phyloP scores from a whole-genome alignment of 2,329 filamentous ascomycete species.

The Calonectria pteridis region DNA sequence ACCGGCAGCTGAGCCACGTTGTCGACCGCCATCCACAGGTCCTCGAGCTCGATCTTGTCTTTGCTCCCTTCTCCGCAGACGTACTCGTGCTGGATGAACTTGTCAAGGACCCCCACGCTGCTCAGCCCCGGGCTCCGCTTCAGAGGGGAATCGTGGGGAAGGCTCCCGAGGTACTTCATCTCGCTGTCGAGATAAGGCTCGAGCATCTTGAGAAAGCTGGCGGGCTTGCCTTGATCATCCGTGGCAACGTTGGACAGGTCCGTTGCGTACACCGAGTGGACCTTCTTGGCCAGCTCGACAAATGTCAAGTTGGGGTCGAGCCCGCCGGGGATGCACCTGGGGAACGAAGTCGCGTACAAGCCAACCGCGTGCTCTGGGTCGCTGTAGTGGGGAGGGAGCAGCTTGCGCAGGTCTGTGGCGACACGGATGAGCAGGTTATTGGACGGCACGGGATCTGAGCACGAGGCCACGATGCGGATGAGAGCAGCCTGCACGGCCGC shows the following conservation, averaged over 20 bases:
- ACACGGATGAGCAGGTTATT: neutral
- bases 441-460: neutral
- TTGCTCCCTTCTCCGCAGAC: neutral
- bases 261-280: neutral
- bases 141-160: neutral
- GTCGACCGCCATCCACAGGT: neutral
- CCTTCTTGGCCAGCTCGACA: neutral
- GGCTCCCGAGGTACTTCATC: neutral
- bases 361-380: neutral
- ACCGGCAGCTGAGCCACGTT: neutral
- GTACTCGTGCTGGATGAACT: conserved; percentile 2
- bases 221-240: conserved; percentile 2
- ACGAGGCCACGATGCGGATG: neutral
- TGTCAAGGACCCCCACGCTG: conserved; percentile 1
- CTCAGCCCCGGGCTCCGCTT: neutral
- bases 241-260: neutral
- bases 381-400: neutral
- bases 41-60: neutral
- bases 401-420: neutral
- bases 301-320: neutral
- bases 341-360: neutral
- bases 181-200: neutral
- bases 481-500: neutral
- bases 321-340: neutral
- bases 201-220: conserved; percentile 12